Evolutionary conservation across 2,329 filamentous ascomycete genomes (phyloP).

Genomic region (Pseudogymnoascus sp.): DNA sequence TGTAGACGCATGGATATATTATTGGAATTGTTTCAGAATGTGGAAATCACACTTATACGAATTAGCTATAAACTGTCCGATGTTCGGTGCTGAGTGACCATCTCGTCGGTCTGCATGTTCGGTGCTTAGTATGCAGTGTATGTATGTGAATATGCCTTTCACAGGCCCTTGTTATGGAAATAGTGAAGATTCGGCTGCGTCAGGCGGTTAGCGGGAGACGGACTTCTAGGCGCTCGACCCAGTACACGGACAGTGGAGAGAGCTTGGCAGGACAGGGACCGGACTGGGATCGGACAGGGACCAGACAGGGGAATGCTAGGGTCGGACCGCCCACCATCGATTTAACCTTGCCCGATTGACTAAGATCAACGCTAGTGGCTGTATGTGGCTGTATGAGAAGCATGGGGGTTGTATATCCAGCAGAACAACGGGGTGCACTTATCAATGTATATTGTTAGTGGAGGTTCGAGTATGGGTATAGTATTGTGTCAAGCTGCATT

Average conservation of each 20-base stretch:
- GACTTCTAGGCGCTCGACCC: background rate
- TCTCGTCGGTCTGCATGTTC: background rate
- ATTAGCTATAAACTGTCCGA: background rate
- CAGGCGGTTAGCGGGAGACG: background rate
- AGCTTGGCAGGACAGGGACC: background rate
- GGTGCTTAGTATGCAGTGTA: background rate
- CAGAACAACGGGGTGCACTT: background rate
- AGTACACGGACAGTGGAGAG: background rate
- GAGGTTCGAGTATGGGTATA: background rate
- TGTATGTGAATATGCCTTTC: background rate
- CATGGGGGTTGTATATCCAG: background rate
- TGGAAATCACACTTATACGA: background rate
- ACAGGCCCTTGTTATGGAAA: background rate
- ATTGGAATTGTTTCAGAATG: background rate
- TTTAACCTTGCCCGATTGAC: conserved; percentile 1
- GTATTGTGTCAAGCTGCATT: background rate
- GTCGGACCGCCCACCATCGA: background rate
- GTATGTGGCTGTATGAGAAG: background rate
- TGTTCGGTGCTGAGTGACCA: background rate
- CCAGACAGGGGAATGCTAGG: background rate
- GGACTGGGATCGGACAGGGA: background rate
- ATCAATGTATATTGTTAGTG: background rate
- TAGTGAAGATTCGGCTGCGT: background rate
- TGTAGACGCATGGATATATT: background rate
- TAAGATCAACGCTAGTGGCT: background rate